phyloP scores from a whole-genome alignment of 441 rosid species.

The Pelargonium fulgidum region DNA sequence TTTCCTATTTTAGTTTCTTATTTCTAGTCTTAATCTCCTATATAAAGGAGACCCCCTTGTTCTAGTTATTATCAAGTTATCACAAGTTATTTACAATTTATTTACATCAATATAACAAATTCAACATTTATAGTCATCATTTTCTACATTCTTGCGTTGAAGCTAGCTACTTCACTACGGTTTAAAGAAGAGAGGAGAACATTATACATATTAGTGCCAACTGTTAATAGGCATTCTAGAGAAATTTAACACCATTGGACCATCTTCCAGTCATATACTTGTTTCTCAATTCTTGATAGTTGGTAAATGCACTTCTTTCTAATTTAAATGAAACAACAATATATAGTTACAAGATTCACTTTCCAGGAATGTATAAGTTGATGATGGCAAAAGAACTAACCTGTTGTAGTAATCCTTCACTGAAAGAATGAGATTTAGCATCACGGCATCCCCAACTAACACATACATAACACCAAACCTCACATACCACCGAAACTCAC shows the following conservation, averaged over 20 bases:
- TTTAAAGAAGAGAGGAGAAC: neutral
- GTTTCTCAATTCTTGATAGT: neutral
- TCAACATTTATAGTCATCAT: neutral
- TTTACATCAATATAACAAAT: no score
- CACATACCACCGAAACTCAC: constrained; percentile 86
- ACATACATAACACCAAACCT: constrained; percentile 75
- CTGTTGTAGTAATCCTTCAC: constrained; percentile 63
- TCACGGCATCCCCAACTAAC: constrained; percentile 76
- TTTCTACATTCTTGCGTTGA: neutral
- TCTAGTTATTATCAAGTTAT: no score
- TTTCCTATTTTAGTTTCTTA: no score
- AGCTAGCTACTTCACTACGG: neutral
- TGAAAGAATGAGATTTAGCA: constrained; percentile 70
- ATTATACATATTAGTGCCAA: neutral
- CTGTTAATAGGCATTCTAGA: neutral
- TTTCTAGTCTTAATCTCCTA: no score
- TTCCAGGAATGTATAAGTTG: neutral
- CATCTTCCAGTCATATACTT: neutral
- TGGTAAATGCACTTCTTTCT: neutral
- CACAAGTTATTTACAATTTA: no score
- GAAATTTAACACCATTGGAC: neutral
- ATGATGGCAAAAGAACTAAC: constrained; percentile 35
- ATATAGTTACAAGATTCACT: neutral
- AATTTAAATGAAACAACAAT: neutral
- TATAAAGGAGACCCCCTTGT: no score